phyloP scores from a whole-genome alignment of 371 early-diverging fungal species.

The Mucor indicus region DNA sequence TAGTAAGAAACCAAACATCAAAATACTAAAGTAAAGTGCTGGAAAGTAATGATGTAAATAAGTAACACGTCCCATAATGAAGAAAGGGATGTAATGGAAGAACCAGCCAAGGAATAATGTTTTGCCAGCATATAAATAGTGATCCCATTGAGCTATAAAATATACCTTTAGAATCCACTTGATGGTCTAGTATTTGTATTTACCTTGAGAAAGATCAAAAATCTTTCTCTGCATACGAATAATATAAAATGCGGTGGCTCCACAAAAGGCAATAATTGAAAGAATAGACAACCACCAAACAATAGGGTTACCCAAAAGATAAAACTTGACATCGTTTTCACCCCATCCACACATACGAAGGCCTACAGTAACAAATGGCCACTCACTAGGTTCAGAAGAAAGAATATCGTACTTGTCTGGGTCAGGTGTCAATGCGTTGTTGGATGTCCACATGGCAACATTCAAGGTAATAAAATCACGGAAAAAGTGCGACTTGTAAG shows the following conservation, averaged over 20 bases:
- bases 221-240: constrained; percentile 70
- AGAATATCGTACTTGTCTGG: constrained; percentile 92
- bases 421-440: constrained; percentile 97
- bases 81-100: constrained; percentile 97
- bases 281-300: constrained; percentile 90
- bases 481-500: constrained; percentile 77
- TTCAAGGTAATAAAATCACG: constrained; percentile 93
- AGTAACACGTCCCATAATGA: constrained; percentile 96
- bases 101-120: constrained; percentile 88
- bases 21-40: constrained; percentile 92
- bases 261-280: constrained; percentile 59
- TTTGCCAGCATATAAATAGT: constrained; percentile 71
- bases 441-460: constrained; percentile 96
- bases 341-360: constrained; percentile 98
- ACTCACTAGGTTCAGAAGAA: constrained; percentile 88
- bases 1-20: constrained; percentile 69
- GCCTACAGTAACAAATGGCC: constrained; percentile 93
- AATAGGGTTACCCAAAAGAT: constrained; percentile 94
- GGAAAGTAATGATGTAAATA: constrained; percentile 99
- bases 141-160: constrained; percentile 64
- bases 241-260: constrained; percentile 49
- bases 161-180: not conserved
- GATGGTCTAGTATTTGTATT: not conserved
- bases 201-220: constrained; percentile 56
- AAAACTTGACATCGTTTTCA: constrained; percentile 87